Conservation (phyloP, 805 yeast species). For the Danielozyma ontarioensis region DNA sequence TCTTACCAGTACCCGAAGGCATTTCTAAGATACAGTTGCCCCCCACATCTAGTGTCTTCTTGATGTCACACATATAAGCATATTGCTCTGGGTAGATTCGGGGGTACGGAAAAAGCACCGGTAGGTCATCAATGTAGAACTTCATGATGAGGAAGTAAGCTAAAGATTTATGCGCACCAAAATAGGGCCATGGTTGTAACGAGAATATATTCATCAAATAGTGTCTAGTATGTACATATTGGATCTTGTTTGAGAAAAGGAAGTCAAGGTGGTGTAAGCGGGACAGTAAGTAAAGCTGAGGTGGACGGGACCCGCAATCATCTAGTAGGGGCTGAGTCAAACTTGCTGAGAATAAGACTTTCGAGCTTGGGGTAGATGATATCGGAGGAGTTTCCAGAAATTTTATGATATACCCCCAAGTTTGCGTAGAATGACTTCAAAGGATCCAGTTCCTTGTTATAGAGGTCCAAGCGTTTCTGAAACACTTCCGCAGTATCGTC, state of each 20-base stretch:
- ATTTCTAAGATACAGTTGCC: conserved; percentile 95
- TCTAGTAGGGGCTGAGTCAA: conserved; percentile 6
- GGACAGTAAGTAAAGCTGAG: no score
- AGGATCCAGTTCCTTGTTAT: conserved; percentile 56
- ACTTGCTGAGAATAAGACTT: conserved; percentile 29
- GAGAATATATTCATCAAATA: no score
- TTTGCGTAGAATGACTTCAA: conserved; percentile 56
- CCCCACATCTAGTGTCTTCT: conserved; percentile 89
- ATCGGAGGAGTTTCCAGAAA: conserved; percentile 79
- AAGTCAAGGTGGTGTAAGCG: no score
- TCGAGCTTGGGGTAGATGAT: conserved; percentile 70
- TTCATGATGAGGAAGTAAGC: conserved; percentile 49
- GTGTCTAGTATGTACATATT: no score
- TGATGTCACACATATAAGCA: conserved; percentile 95
- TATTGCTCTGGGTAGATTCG: conserved; percentile 97
- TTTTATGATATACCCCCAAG: conserved; percentile 41
- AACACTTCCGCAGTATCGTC: conserved; percentile 81
- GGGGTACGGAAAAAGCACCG: conserved; percentile 94
- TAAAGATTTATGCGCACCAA: no score
- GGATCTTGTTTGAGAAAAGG: no score
- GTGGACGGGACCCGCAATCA: neutral
- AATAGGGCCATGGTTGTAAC: no score
- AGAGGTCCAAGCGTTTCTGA: conserved; percentile 58
- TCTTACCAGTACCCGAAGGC: conserved; percentile 99
- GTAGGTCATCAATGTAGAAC: conserved; percentile 91